Base-by-base conservation (phyloP, 2,329 filamentous ascomycete genomes). In the Claviceps humidiphila region DNA sequence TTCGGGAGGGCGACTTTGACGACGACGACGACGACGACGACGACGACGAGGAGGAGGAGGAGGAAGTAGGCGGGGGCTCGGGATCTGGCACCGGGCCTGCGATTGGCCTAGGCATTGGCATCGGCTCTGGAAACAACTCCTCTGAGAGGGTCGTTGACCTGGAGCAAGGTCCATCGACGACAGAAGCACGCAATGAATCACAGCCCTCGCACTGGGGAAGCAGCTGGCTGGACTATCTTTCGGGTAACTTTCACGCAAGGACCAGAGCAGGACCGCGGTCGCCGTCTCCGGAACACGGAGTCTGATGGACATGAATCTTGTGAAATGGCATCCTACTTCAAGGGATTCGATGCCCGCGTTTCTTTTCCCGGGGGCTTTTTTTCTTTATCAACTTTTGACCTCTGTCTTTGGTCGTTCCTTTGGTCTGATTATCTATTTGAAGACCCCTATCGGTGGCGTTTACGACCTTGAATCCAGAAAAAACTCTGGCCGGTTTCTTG, bases 1-100 rank as follows among this genome's bases (percentile, higher is more conserved):
- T 78, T 54, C 73, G 67, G n/a, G 76, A 79, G 52, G 75, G 76
- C 47, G 72, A 69, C 39, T 71, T 73, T 24, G 72, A 77, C 0
- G 74, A 67, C 7, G 66, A 67, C 2, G 30, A 30, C 1, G 26
- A 26, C 7, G 24, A 24, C 24, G 24, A 24, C 3, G 24, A 5
- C 24, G 61, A 65, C 22, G 53, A 53, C 20, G 72, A 77, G 0
- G 74, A 66, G 39, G 46, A 41, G 17, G 37, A 49, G 2, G 47
- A 40, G 20, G 20, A 24, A 6, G 70, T 65, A 38, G 69, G 65
- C 2, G 69, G 68, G 49, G 66, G 60, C 13, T 63, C 66, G 1
- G 63, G 64, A 34, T 60, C 63, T 24, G 61, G 59, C 4, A 3
- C 44, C 8, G 9, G 30, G 30, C 30, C 30, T 11, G 30, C 30